Evolutionary conservation across 345 rosid species (phyloP).

Genomic region (Arabidopsis suecica): DNA sequence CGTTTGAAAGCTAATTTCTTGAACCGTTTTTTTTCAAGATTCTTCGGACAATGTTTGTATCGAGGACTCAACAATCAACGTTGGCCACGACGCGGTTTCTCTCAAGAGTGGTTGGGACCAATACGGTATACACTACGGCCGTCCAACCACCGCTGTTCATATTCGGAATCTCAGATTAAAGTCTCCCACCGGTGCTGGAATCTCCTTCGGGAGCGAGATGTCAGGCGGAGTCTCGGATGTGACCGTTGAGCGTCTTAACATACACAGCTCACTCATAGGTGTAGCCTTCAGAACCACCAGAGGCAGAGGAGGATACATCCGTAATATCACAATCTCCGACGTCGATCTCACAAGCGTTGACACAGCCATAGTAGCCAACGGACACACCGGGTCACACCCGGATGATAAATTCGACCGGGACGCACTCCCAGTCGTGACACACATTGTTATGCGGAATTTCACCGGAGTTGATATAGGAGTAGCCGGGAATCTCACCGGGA

Average conservation of each 20-base stretch:
- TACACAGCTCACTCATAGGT: conserved; percentile 63
- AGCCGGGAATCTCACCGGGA: conserved; percentile 82
- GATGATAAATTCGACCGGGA: conserved; percentile 71
- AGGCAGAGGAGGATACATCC: conserved; percentile 89
- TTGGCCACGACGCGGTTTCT: conserved; percentile 76
- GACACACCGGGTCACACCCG: conserved; percentile 76
- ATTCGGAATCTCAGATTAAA: conserved; percentile 67
- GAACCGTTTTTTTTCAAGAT: conserved; percentile 57
- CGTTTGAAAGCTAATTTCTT: background rate
- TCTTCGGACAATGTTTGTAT: conserved; percentile 87
- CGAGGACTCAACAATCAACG: conserved; percentile 71
- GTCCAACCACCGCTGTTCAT: conserved; percentile 64
- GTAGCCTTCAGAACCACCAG: conserved; percentile 70
- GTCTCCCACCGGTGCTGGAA: conserved; percentile 73
- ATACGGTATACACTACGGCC: conserved; percentile 76
- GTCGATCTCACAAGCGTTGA: conserved; percentile 49
- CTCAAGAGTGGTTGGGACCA: conserved; percentile 98
- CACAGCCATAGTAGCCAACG: conserved; percentile 61
- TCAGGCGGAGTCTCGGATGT: conserved; percentile 87
- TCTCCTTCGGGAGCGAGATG: conserved; percentile 98
- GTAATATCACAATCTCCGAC: conserved; percentile 60
- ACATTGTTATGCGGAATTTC: conserved; percentile 57
- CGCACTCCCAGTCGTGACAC: conserved; percentile 66
- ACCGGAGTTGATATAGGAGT: conserved; percentile 59
- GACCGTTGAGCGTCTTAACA: conserved; percentile 54